Evolutionary conservation across 2,329 filamentous ascomycete genomes (phyloP), one percentile per base, ranked within the genome.

Genomic region (Penicillium sp.): DNA sequence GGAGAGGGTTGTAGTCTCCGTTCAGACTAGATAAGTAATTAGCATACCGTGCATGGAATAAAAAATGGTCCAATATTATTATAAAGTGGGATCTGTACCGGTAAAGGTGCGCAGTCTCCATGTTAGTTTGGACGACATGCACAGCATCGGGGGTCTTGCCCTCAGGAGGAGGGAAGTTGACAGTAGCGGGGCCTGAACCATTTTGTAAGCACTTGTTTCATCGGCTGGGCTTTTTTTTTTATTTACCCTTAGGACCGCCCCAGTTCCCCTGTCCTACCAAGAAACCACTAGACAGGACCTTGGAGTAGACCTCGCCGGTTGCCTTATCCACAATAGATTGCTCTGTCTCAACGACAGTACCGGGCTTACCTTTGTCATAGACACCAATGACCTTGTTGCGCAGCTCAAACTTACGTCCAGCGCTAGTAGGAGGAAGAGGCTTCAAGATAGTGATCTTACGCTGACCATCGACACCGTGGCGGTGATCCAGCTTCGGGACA

Each of bases 1-100:
- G 92, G 35, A 96, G 86, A 27, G 92, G 93, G 80, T 96, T 96
- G 78, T 96, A 96, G 79, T 96, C 93, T 64, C 92, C 92, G 68
- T 96, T 96, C 50, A 96, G 83, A 62, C 91, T 85, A 37, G 4
- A 25, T 69, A 58, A 54, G 55, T 58, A 26, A 10, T 48, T 31
- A 54, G 23, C 49, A 42, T 16, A 29, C 19, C 25, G n/a, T 10
- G 11, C 35, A 27, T 27, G 10, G 1, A 19, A 21, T 19, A 29
- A 21, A 2, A n/a, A 21, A 13, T 2, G 21, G 13, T 14, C 31
- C 7, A 14, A 52, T 23, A 6, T 1, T 13, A 6, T 9, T 39
- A 39, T 8, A 3, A 10, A 29, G 27, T 3, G 14, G 11, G 16
- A 3, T 14, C 45, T 74, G 69, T 73, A 82, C 77, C 84, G 85